Base-by-base conservation (phyloP, 73 alveolate species). In the Uronychia setigera region DNA sequence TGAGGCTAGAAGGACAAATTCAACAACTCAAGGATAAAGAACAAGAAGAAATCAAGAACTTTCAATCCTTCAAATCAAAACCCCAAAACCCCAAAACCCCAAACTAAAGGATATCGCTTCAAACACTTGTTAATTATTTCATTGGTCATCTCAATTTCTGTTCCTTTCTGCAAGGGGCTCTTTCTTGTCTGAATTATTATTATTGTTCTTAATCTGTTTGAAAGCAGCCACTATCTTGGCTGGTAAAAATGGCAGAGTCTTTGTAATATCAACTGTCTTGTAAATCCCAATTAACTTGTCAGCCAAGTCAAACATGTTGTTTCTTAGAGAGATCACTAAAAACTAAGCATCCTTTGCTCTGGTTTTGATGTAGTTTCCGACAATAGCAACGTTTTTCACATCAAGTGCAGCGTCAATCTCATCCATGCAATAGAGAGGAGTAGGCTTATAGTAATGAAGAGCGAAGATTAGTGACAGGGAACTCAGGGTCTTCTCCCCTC, bases 381-480 rank as follows among this genome's bases (percentile, higher is more conserved):
- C 97, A 59, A 93, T 95, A 31, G 97, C 93, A 33, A 97, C 99
- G 83, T 97, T 97, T 84, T 96, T 93, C 83, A 90, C 92, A 81
- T 97, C 99, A n/a, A 97, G 82, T 46, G 99, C 99, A n/a, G 99
- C 99, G 85, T 97, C 99, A 75, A 94, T 95, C 84, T 94, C 98
- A 82, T 94, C 99, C 98, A 94, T 93, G 77, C 93, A 93, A 81
- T 94, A 96, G 33, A 96, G 88, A 26, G 98, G 93, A 34, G 98
- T 85, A 14, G 98, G 99, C 89, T 97, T 97, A 89, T 94, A 97
- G 85, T 95, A 98, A 91, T 97, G 99, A 75, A 97, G 83, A 30
- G 99, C 99, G 76, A 97, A 97, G 27, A 97, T 95, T 83, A 97
- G 92, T 29, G 97, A 78, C 26, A 97, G 87, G 1, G 99, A 95